Percentiles rank a stretch among this genome's conserved stretches.
Evolutionary conservation across 2,329 filamentous ascomycete genomes (phyloP).

Genomic region (Botrytis paeoniae): DNA sequence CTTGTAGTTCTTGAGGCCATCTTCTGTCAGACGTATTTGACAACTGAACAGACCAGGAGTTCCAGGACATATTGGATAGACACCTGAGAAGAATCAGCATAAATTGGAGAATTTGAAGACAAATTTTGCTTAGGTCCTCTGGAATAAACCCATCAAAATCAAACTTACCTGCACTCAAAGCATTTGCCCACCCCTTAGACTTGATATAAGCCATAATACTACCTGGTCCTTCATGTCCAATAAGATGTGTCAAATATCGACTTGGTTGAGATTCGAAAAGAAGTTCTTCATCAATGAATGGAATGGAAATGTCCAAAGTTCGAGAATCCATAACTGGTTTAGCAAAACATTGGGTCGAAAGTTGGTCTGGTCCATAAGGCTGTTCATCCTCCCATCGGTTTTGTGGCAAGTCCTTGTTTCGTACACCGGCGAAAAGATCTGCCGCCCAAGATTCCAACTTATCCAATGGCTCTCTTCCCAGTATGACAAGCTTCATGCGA

Average conservation of each 20-base stretch:
- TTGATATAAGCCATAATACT: constrained; percentile 72
- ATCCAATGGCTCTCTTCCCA: constrained; percentile 66
- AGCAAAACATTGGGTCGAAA: constrained; percentile 64
- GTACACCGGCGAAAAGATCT: constrained; percentile 64
- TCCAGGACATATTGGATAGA: constrained; percentile 58
- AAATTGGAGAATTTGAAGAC: not conserved
- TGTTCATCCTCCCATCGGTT: constrained; percentile 64
- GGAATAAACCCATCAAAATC: not conserved
- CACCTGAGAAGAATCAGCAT: constrained; percentile 42
- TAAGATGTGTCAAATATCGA: constrained; percentile 68
- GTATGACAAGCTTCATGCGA: constrained; percentile 68
- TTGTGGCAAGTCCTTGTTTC: constrained; percentile 63
- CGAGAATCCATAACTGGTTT: constrained; percentile 71
- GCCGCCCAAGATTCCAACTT: constrained; percentile 65
- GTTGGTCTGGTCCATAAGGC: constrained; percentile 57
- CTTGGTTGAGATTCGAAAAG: constrained; percentile 66
- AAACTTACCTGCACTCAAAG: constrained; percentile 51
- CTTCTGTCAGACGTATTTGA: constrained; percentile 63
- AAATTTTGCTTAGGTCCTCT: not conserved
- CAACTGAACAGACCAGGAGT: constrained; percentile 66
- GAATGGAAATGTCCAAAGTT: constrained; percentile 64
- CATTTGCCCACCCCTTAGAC: constrained; percentile 68
- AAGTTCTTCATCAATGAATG: constrained; percentile 66
- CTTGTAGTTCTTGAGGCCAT: constrained; percentile 55
- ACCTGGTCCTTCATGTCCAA: constrained; percentile 72